A percentile compares a stretch with the other conserved stretches of the same genome.
Evolutionary conservation across 1,284 basidiomycete species (phyloP).

Genomic region (Coniophora puteana): DNA sequence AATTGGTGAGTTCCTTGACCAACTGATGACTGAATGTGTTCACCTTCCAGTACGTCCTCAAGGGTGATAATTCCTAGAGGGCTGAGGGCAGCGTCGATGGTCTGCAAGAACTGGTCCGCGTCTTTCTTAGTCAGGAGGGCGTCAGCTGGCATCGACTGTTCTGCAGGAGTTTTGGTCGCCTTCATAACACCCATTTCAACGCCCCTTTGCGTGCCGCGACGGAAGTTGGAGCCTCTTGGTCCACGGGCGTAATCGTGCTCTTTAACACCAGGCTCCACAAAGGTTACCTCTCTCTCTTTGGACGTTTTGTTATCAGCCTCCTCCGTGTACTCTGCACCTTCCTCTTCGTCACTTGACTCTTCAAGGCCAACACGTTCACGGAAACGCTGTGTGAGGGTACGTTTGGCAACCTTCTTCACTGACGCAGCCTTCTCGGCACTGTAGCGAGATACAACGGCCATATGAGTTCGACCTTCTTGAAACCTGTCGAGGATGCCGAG

Average conservation of each 20-base stretch:
- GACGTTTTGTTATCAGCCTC: conserved; percentile 17
- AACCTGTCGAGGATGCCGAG: conserved; percentile 88
- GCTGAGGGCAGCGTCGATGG: conserved; percentile 68
- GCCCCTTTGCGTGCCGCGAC: conserved; percentile 24
- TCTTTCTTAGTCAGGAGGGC: conserved; percentile 70
- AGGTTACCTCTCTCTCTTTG: conserved; percentile 34
- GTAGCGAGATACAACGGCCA: conserved; percentile 82
- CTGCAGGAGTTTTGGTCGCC: conserved; percentile 35
- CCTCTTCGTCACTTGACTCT: conserved; percentile 41
- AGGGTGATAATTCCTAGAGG: conserved; percentile 92
- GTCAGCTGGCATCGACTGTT: conserved; percentile 83
- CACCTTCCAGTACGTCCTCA: conserved; percentile 89
- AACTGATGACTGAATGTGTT: conserved; percentile 1
- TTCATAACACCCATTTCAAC: conserved; percentile 34
- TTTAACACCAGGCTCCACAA: conserved; percentile 24
- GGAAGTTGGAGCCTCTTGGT: conserved; percentile 14
- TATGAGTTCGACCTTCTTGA: conserved; percentile 88
- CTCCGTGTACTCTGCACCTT: conserved; percentile 22
- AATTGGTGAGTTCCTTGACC: too few species aligned
- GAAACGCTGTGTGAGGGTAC: conserved; percentile 67
- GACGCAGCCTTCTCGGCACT: conserved; percentile 48
- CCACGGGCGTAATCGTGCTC: conserved; percentile 24
- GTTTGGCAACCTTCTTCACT: conserved; percentile 40
- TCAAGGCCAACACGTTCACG: conserved; percentile 63
- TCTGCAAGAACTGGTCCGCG: conserved; percentile 75